Evolutionary conservation across 352 stramenopile species (phyloP).

Genomic region (Globisporangium emineosum): DNA sequence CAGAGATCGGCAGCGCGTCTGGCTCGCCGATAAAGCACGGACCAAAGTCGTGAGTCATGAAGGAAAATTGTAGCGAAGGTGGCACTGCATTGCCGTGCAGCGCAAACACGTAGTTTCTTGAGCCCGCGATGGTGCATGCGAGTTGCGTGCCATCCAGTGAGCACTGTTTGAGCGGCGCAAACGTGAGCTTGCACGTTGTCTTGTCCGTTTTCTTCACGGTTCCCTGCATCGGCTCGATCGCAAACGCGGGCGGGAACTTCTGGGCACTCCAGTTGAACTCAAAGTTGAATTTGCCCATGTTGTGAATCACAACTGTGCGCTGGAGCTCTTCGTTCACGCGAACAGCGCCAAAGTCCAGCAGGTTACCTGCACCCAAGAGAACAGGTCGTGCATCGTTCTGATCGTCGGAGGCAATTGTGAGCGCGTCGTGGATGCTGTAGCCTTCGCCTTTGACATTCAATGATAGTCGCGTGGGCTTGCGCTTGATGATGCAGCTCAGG

Average conservation of each 20-base stretch:
- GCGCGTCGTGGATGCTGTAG: slow-evolving; percentile 87
- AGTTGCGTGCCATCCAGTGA: slow-evolving; percentile 70
- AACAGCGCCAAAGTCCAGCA: slow-evolving; percentile 88
- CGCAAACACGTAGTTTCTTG: slow-evolving; percentile 74
- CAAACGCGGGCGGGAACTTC: slow-evolving; percentile 39
- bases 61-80: slow-evolving; percentile 88
- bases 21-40: slow-evolving; percentile 88
- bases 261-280: slow-evolving; percentile 86
- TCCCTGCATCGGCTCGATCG: slow-evolving; percentile 70
- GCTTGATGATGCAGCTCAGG: slow-evolving; percentile 88
- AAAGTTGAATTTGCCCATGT: slow-evolving; percentile 95
- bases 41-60: slow-evolving; percentile 89
- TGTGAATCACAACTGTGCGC: slow-evolving; percentile 80
- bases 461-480: slow-evolving; percentile 89
- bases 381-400: slow-evolving; percentile 36
- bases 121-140: slow-evolving; percentile 84
- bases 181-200: slow-evolving; percentile 63
- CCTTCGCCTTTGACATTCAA: slow-evolving; percentile 95
- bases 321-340: slow-evolving; percentile 77
- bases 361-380: slow-evolving; percentile 28
- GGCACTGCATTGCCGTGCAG: slow-evolving; percentile 75
- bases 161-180: slow-evolving; percentile 72
- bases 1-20: slow-evolving; percentile 49
- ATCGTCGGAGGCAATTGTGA: slow-evolving; percentile 44
- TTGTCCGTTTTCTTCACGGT: slow-evolving; percentile 90